A percentile compares a stretch with the other conserved stretches of the same genome.
These are phyloP conservation scores for Candida saitoana DNA, from an alignment of 805 yeast genomes.

Conservation along the genomic window DNA sequence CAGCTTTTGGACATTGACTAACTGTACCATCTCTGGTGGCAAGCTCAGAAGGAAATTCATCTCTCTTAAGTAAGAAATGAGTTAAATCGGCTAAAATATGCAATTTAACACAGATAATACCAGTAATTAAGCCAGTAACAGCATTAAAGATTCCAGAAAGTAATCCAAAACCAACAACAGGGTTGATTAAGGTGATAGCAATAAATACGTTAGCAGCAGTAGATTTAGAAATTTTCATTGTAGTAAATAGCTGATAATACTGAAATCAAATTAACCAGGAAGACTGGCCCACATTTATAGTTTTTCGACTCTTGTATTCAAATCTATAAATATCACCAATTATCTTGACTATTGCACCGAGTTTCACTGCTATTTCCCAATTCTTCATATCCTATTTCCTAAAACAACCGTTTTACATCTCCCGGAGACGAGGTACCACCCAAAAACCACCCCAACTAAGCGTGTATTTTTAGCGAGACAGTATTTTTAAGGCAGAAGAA, in stretches of 20 bases:
- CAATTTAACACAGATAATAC: not conserved
- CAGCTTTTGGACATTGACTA: conserved; percentile 18
- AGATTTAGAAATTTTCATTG: not conserved
- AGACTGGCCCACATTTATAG: not conserved
- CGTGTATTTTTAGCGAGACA: too few species aligned
- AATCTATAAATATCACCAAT: not conserved
- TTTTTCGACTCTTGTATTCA: not conserved
- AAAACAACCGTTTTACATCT: too few species aligned
- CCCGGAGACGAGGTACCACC: too few species aligned
- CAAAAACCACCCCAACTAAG: too few species aligned
- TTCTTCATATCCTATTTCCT: not conserved
- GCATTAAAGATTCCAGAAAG: not conserved
- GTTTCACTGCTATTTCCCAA: not conserved
- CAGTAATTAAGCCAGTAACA: not conserved
- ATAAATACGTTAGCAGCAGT: not conserved
- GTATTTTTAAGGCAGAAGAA: too few species aligned
- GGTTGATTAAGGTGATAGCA: not conserved
- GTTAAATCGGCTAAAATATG: not conserved
- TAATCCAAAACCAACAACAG: not conserved
- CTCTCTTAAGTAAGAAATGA: not conserved
- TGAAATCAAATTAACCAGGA: not conserved
- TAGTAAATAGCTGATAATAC: not conserved
- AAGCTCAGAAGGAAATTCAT: not conserved
- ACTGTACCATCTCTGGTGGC: not conserved
- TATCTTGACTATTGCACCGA: not conserved